A percentile compares a stretch with the other conserved stretches of the same genome.
Conservation (phyloP, 345 rosid species). For the Zanthoxylum bungeanum region DNA sequence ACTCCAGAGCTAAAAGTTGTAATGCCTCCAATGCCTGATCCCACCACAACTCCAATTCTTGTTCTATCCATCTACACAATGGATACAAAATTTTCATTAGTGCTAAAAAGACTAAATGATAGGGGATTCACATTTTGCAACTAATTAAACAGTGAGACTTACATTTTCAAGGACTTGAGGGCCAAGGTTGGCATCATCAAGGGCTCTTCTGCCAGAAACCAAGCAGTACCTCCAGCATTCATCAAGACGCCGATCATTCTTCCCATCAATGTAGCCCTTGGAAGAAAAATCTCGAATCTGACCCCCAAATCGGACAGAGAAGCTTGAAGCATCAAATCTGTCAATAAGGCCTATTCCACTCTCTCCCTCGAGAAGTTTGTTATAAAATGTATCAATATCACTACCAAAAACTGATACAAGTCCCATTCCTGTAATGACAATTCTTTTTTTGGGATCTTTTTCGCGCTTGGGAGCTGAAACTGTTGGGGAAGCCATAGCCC, state of each 20-base stretch:
- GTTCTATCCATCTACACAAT: constrained; percentile 54
- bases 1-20: constrained; percentile 48
- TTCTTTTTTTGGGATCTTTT: constrained; percentile 47
- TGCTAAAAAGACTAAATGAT: neutral
- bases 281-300: constrained; percentile 64
- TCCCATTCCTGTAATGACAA: constrained; percentile 71
- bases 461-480: constrained; percentile 54
- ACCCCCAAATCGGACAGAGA: constrained; percentile 57
- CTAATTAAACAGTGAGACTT: constrained; percentile 16
- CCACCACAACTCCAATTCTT: constrained; percentile 58
- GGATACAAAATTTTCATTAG: neutral
- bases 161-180: constrained; percentile 44
- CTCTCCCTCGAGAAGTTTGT: constrained; percentile 58
- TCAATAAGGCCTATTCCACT: constrained; percentile 65
- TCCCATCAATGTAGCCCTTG: constrained; percentile 59
- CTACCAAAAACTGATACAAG: constrained; percentile 56
- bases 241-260: constrained; percentile 63
- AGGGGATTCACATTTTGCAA: neutral
- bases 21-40: constrained; percentile 74
- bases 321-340: constrained; percentile 54
- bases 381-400: constrained; percentile 40
- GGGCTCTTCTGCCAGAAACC: constrained; percentile 60
- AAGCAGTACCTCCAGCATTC: constrained; percentile 72
- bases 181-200: constrained; percentile 51
- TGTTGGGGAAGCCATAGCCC: constrained; percentile 43